These are phyloP conservation scores for Fusarium avenaceum DNA, from an alignment of 2,329 filamentous ascomycete genomes.

Conservation along the genomic window DNA sequence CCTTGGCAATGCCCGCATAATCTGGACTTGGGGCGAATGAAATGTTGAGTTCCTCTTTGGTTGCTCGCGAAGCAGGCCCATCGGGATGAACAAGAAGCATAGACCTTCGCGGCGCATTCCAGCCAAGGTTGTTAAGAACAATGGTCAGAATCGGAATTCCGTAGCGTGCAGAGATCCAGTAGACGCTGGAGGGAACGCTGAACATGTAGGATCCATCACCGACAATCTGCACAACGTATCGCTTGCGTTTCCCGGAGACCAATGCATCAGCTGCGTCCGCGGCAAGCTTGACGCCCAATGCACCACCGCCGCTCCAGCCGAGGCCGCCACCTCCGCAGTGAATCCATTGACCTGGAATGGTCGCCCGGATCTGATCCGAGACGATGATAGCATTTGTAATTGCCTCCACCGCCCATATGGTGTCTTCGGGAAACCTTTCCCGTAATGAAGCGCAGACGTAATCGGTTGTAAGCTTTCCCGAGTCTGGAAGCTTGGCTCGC, in stretches of 20 bases:
- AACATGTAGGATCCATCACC: slow-evolving; percentile 35
- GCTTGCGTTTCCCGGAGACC: not conserved
- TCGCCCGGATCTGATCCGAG: slow-evolving; percentile 16
- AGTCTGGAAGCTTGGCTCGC: not conserved
- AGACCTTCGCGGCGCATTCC: slow-evolving; percentile 13
- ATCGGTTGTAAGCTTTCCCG: slow-evolving; percentile 4
- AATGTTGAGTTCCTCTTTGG: slow-evolving; percentile 22
- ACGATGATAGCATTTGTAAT: slow-evolving; percentile 16
- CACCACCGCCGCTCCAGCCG: slow-evolving; percentile 26
- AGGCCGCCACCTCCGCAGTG: slow-evolving; percentile 25
- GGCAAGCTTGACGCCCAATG: slow-evolving; percentile 14
- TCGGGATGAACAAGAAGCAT: slow-evolving; percentile 17
- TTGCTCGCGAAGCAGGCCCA: slow-evolving; percentile 10
- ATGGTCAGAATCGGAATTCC: slow-evolving; percentile 17
- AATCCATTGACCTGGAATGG: slow-evolving; percentile 19
- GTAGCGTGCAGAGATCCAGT: slow-evolving; percentile 31
- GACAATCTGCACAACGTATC: slow-evolving; percentile 19
- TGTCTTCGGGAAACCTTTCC: not conserved
- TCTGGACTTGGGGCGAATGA: slow-evolving; percentile 19
- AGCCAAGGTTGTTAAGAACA: slow-evolving; percentile 25
- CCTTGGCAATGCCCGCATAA: slow-evolving; percentile 18
- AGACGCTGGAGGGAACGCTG: slow-evolving; percentile 20
- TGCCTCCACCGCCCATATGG: slow-evolving; percentile 15
- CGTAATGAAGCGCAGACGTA: not conserved
- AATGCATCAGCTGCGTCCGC: slow-evolving; percentile 10